These are phyloP conservation scores for Vaccinium vitisidaea DNA, from an alignment of 148 eudicot genomes.

Conservation along the genomic window DNA sequence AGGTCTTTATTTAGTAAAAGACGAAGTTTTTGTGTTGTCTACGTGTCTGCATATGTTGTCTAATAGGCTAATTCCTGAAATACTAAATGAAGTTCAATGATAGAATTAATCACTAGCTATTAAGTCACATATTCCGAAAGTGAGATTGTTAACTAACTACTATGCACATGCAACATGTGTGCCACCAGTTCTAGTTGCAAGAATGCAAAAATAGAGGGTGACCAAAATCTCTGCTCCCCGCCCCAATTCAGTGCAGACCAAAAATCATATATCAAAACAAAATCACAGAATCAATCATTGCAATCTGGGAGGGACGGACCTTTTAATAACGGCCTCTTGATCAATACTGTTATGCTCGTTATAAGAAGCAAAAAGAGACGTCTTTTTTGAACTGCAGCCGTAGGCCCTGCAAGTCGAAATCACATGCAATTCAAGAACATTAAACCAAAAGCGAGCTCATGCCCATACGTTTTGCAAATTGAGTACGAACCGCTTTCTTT, in stretches of 20 bases:
- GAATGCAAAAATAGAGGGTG: not conserved
- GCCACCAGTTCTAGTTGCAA: not conserved
- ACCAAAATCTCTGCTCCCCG: not conserved
- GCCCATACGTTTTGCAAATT: not conserved
- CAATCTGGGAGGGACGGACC: conserved; percentile 26
- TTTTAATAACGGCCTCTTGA: conserved; percentile 3
- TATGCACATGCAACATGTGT: not conserved
- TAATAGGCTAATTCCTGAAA: no score
- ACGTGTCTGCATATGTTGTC: no score
- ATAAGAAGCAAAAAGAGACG: conserved; percentile 11
- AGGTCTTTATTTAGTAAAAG: no score
- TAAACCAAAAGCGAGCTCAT: not conserved
- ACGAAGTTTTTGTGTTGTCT: no score
- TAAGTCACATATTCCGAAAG: no score
- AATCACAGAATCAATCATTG: not conserved
- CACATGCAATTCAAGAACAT: conserved; percentile 7
- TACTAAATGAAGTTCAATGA: no score
- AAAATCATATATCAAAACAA: not conserved
- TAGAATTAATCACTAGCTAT: no score
- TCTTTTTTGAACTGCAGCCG: conserved; percentile 30
- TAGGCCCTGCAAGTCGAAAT: not conserved
- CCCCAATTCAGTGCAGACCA: not conserved
- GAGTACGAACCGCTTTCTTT: not conserved
- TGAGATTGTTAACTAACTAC: no score
- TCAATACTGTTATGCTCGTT: not conserved